Evolutionary conservation across 2,329 filamentous ascomycete genomes (phyloP), one percentile per base, ranked within the genome.

Genomic region (Ophiocordyceps camponoti-rufipedis): DNA sequence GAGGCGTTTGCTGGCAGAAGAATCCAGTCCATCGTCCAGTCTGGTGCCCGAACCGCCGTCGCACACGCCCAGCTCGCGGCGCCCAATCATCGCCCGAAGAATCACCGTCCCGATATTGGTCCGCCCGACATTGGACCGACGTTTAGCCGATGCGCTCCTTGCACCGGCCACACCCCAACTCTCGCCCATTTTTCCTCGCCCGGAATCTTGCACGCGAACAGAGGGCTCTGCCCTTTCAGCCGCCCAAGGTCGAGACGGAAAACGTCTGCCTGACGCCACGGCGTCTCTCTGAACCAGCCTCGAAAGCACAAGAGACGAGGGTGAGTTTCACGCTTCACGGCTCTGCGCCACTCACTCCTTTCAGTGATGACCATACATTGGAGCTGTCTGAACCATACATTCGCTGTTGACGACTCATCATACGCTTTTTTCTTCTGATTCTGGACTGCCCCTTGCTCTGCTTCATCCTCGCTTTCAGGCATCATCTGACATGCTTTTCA

Each of bases 321-420:
- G 39, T 41, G 18, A 19, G 16, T 18, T n/a, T 41, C 39, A 19
- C 39, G 23, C 23, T 23, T 11, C 16, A 13, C 23, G 33, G 19
- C 16, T 11, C 12, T 44, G 43, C 35, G 31, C 19, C n/a, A 29
- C 19, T 14, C n/a, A 29, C 19, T 14, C 40, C 44, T 46, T 49
- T 58, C 50, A 46, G 51, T 72, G 69, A 72, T 71, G 68, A 66
- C 54, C 53, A 56, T 51, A 56, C 82, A 84, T 84, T 85, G 80
- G 80, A 85, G 80, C 80, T 84, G 79, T 85, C 80, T 78, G 65
- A 72, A 64, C 74, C 31, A 68, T 61, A 60, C 58, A 23, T 23
- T 23, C 23, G 23, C 64, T 80, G 77, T 69, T 72, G 58, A 58
- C 56, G 62, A 28, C 28, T 28, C 64, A 61, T 69, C 59, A 72